phyloP scores from a whole-genome alignment of 768 basidiomycete genomes.

The Lepiota venenata region DNA sequence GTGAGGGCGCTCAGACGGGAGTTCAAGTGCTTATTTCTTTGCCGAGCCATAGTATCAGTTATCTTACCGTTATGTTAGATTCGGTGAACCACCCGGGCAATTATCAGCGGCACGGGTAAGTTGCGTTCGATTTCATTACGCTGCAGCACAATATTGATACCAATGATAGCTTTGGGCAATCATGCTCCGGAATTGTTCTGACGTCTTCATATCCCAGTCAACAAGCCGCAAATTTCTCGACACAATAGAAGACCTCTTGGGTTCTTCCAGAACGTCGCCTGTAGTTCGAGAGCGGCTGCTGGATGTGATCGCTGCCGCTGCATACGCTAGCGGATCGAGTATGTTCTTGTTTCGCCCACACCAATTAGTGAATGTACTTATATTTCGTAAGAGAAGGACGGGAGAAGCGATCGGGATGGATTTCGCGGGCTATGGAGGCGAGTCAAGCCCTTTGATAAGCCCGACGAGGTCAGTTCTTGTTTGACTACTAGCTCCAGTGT shows the following conservation, averaged over 20 bases:
- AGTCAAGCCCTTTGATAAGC: conserved; percentile 76
- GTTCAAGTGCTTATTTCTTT: conserved; percentile 58
- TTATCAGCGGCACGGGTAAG: conserved; percentile 72
- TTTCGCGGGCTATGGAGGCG: conserved; percentile 78
- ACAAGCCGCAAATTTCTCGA: conserved; percentile 77
- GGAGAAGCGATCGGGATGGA: conserved; percentile 33
- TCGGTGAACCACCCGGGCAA: conserved; percentile 73
- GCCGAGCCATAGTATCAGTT: neutral
- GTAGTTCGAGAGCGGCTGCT: conserved; percentile 79
- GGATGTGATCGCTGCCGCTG: conserved; percentile 80
- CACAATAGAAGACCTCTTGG: conserved; percentile 71
- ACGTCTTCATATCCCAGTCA: conserved; percentile 67
- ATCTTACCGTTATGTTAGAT: conserved; percentile 34
- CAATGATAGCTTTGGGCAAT: conserved; percentile 78
- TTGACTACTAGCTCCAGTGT: neutral
- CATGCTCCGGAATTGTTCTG: conserved; percentile 79
- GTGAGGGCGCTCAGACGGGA: conserved; percentile 78
- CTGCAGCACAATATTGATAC: conserved; percentile 2
- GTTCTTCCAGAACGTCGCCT: conserved; percentile 60
- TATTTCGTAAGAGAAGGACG: conserved; percentile 18
- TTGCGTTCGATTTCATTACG: conserved; percentile 9
- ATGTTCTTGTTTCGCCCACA: neutral
- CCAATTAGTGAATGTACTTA: neutral
- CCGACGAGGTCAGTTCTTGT: conserved; percentile 58
- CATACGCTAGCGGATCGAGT: conserved; percentile 58